phyloP scores from a whole-genome alignment of 306 rosid genomes.

The Albizia julibrissin region DNA sequence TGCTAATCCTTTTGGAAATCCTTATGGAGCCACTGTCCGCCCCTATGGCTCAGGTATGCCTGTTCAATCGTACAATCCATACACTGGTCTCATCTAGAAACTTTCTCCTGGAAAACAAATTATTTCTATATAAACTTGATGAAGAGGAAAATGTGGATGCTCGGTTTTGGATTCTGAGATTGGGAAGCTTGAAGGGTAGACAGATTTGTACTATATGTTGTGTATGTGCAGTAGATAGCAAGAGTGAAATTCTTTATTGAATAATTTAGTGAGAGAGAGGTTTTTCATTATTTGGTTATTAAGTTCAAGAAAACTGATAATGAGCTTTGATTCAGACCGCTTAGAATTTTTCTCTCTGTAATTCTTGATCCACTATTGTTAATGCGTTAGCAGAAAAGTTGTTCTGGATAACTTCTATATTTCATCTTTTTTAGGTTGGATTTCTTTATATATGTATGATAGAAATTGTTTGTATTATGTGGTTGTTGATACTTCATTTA shows the following conservation, averaged over 20 bases:
- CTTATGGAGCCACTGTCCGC: conserved; percentile 67
- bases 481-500: conserved; percentile 45
- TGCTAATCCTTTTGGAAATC: conserved; percentile 80
- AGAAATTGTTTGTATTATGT: conserved; percentile 60
- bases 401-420: conserved; percentile 21
- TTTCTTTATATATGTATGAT: conserved; percentile 34
- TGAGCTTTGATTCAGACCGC: conserved; percentile 47
- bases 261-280: conserved; percentile 63
- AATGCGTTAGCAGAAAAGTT: conserved; percentile 46
- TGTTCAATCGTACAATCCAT: conserved; percentile 88
- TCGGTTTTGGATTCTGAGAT: conserved; percentile 33
- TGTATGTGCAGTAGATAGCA: conserved; percentile 72
- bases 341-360: conserved; percentile 30
- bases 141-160: conserved; percentile 25
- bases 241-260: conserved; percentile 88
- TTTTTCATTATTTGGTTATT: conserved; percentile 62
- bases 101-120: conserved; percentile 28
- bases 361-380: conserved; percentile 50
- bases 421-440: conserved; percentile 30
- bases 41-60: conserved; percentile 88
- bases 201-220: conserved; percentile 76
- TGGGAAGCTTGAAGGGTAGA: conserved; percentile 41
- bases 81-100: conserved; percentile 72
- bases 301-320: conserved; percentile 54
- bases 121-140: conserved; percentile 22